Percentiles rank a stretch among this genome's conserved stretches.
Evolutionary conservation across 1,139 yeast genomes (phyloP).

Genomic region (Geotrichum candidum): DNA sequence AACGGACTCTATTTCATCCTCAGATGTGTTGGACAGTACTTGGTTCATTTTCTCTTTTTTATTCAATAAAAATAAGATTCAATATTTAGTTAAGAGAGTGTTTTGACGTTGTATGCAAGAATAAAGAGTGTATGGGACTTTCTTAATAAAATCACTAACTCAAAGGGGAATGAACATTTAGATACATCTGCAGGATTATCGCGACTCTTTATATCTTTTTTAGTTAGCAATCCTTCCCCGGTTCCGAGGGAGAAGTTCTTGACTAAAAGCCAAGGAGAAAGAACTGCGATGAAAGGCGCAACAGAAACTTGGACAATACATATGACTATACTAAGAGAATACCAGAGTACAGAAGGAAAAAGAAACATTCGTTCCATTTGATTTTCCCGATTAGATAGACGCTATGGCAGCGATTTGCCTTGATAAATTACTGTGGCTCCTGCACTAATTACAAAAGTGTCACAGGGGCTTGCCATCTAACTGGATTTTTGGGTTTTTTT

Average conservation of each 20-base stretch:
- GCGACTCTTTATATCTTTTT: too few species aligned
- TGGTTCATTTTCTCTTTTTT: background rate
- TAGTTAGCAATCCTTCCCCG: too few species aligned
- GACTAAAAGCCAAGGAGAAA: background rate
- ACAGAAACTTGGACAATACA: background rate
- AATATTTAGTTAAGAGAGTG: background rate
- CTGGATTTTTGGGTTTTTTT: too few species aligned
- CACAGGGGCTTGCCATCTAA: too few species aligned
- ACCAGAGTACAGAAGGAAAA: background rate
- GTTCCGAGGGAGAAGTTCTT: too few species aligned
- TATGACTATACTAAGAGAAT: background rate
- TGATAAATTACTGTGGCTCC: background rate
- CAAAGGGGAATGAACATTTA: too few species aligned
- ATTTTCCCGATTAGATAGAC: background rate
- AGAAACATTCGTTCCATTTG: background rate
- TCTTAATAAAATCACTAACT: too few species aligned
- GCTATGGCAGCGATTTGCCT: background rate
- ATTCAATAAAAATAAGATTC: background rate
- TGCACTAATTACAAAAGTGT: too few species aligned
- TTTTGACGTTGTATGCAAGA: background rate
- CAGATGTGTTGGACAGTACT: background rate
- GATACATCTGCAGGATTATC: too few species aligned
- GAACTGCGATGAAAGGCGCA: background rate
- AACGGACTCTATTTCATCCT: background rate
- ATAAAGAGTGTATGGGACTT: background rate